Conservation (phyloP, 2,329 filamentous ascomycete genomes). For the Cladosporium phlei region DNA sequence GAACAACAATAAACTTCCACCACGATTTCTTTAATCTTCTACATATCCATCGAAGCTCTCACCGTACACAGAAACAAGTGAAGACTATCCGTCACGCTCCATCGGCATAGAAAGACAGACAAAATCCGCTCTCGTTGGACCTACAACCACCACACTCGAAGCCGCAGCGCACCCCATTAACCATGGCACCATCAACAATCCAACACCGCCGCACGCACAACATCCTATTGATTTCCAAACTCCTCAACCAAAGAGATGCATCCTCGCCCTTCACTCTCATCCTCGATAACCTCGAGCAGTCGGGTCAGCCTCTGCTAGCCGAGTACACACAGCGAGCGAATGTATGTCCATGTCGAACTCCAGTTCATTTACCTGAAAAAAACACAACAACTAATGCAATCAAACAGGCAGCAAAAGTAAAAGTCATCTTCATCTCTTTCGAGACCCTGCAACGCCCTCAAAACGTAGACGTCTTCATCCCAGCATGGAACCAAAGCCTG, state of each 20-base stretch:
- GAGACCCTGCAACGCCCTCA: constrained; percentile 63
- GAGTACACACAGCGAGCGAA: constrained; percentile 75
- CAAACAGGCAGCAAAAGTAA: constrained; percentile 59
- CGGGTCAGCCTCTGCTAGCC: constrained; percentile 61
- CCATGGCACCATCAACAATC: constrained; percentile 9
- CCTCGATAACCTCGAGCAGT: constrained; percentile 80
- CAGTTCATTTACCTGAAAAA: constrained; percentile 16
- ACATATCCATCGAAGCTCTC: too few relatives aligned
- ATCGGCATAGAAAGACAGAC: too few relatives aligned
- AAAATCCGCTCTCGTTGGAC: too few relatives aligned
- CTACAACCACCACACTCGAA: too few relatives aligned
- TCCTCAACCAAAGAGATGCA: constrained; percentile 71
- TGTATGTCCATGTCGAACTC: constrained; percentile 43
- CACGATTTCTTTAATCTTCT: too few relatives aligned
- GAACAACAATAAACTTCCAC: too few relatives aligned
- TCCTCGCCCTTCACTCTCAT: constrained; percentile 80
- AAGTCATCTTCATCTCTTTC: constrained; percentile 73
- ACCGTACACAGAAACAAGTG: too few relatives aligned
- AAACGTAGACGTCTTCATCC: constrained; percentile 63
- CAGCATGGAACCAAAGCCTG: constrained; percentile 29
- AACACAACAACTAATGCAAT: constrained; percentile 4
- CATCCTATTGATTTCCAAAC: constrained; percentile 73
- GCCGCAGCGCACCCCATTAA: too few relatives aligned
- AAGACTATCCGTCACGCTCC: too few relatives aligned
- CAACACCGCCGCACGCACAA: constrained; percentile 75